These are phyloP conservation scores for Kluyveromyces sp. DNA, from an alignment of 1,139 yeast genomes.

Conservation along the genomic window DNA sequence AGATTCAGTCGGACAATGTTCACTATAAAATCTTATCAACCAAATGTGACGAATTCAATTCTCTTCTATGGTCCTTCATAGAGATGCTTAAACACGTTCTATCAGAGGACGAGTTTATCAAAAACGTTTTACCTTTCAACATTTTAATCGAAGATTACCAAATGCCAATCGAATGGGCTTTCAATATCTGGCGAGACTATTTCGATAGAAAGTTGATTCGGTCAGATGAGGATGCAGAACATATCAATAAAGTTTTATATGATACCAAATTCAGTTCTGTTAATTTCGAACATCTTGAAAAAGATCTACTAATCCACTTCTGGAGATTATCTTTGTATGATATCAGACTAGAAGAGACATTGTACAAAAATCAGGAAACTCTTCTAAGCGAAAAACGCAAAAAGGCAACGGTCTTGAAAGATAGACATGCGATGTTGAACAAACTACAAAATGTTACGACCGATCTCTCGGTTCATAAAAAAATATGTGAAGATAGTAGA, in stretches of 20 bases:
- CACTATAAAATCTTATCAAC: slow-evolving; percentile 71
- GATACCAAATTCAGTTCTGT: slow-evolving; percentile 23
- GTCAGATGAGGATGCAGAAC: slow-evolving; percentile 6
- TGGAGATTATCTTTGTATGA: slow-evolving; percentile 79
- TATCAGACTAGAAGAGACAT: slow-evolving; percentile 46
- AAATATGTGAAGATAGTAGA: slow-evolving; percentile 26
- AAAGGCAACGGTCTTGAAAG: slow-evolving; percentile 14
- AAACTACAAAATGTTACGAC: slow-evolving; percentile 27
- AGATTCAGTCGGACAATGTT: slow-evolving; percentile 38
- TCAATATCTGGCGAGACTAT: slow-evolving; percentile 66
- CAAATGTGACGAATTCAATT: slow-evolving; percentile 63
- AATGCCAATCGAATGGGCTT: slow-evolving; percentile 62
- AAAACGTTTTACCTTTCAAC: slow-evolving; percentile 40
- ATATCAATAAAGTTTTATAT: slow-evolving; percentile 13
- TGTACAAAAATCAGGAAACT: slow-evolving; percentile 46
- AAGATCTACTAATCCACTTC: slow-evolving; percentile 50
- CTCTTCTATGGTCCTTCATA: slow-evolving; percentile 57
- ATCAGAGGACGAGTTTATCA: slow-evolving; percentile 33
- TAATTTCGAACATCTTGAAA: slow-evolving; percentile 37
- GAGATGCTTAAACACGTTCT: slow-evolving; percentile 53
- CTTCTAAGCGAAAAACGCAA: slow-evolving; percentile 35
- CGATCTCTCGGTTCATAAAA: slow-evolving; percentile 31
- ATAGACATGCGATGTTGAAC: slow-evolving; percentile 18
- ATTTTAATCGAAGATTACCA: slow-evolving; percentile 44
- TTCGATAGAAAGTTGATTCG: slow-evolving; percentile 12